Evolutionary conservation across 371 early-diverging fungal genomes (phyloP).

Genomic region (Mortierella sp.): DNA sequence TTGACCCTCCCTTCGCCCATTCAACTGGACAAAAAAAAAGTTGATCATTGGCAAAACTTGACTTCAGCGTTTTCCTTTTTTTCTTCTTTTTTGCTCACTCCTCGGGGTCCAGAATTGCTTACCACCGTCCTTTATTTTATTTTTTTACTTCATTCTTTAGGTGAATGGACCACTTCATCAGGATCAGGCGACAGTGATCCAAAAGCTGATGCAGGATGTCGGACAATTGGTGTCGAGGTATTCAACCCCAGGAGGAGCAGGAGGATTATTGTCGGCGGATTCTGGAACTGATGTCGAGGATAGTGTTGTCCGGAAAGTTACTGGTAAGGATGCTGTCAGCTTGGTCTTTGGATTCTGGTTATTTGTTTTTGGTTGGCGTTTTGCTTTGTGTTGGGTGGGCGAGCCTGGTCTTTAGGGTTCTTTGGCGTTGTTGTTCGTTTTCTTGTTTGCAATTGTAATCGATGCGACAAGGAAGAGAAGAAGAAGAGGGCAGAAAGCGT

Average conservation of each 20-base stretch:
- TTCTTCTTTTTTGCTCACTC: background rate
- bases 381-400: too few relatives aligned
- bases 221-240: constrained; percentile 56
- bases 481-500: background rate
- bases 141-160: constrained; percentile 16
- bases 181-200: constrained; percentile 47
- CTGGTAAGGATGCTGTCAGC: constrained; percentile 21
- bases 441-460: too few relatives aligned
- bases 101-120: too few relatives aligned
- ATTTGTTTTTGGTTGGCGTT: too few relatives aligned
- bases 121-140: background rate
- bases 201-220: constrained; percentile 57
- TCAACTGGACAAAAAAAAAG: too few relatives aligned
- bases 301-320: constrained; percentile 53
- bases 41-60: too few relatives aligned
- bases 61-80: background rate
- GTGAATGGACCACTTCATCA: constrained; percentile 46
- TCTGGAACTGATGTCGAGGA: constrained; percentile 32
- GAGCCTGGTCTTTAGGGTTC: too few relatives aligned
- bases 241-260: constrained; percentile 17
- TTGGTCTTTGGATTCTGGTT: too few relatives aligned
- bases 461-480: constrained; percentile 3
- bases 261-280: constrained; percentile 20
- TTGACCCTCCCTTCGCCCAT: too few relatives aligned
- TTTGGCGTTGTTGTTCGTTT: too few relatives aligned